Evolutionary conservation across 202 grass and related monocot genomes (phyloP), one percentile per base, ranked within the genome.

Genomic region (Zizania palustris): DNA sequence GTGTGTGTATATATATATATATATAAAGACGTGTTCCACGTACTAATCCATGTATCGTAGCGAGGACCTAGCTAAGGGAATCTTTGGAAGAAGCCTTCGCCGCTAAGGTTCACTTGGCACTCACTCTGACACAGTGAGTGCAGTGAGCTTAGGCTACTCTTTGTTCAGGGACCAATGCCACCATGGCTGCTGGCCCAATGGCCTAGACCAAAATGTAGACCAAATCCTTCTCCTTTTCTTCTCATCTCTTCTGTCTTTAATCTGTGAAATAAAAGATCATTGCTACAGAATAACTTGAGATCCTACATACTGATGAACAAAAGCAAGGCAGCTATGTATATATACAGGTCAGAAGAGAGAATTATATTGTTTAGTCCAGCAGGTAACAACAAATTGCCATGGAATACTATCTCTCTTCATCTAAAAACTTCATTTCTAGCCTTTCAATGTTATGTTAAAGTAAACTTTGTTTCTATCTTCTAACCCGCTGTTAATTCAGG

Each of bases 31-130:
- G 28, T 7, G 9, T 5, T 64, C 37, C 16, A 21, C n/a, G n/a
- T n/a, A n/a, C 20, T 69, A n/a, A 74, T 81, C 45, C 45, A 38
- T 58, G 18, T n/a, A n/a, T n/a, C n/a, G 20, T 66, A 41, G 33
- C 74, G 22, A 43, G 3, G 34, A 28, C 28, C 28, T 28, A 43
- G 10, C 46, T 46, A 55, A 36, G 5, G 55, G 75, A 56, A 83
- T 69, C 74, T 79, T 64, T 11, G 59, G 81, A 84, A 88, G 81
- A 84, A 88, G 81, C 81, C 86, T 88, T 88, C 81, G 81, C 5
- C 86, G 59, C 76, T 88, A 88, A 88, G 86, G 82, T 43, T 88
- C 76, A 51, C 46, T 14, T 58, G 59, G 34, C 56, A 33, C 45
- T 39, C 54, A 69, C n/a, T n/a, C 2, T 84, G 75, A n/a, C n/a